Percentiles rank a stretch among this genome's conserved stretches.
Evolutionary conservation across 225 moss, liverwort and hornwort species (phyloP).

Genomic region (Takakia lepidozioides): DNA sequence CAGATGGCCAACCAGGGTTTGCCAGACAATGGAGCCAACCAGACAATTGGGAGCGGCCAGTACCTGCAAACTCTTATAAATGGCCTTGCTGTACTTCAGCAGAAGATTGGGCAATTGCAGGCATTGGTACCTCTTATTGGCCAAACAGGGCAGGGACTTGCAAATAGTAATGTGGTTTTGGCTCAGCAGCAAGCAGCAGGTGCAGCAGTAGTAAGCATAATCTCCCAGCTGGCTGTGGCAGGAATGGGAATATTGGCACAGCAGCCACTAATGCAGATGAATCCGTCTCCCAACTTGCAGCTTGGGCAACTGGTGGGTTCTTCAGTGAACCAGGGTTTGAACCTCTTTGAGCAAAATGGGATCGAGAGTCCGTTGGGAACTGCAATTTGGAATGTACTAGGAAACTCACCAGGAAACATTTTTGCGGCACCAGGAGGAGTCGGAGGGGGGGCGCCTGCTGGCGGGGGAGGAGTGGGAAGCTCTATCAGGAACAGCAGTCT

Average conservation of each 20-base stretch:
- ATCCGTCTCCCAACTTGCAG: slow-evolving; percentile 22
- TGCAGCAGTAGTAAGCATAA: slow-evolving; percentile 48
- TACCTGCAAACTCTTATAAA: slow-evolving; percentile 51
- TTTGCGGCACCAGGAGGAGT: slow-evolving; percentile 23
- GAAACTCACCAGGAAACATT: too few relatives aligned
- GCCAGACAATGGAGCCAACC: slow-evolving; percentile 16
- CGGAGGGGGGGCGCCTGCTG: slow-evolving; percentile 9
- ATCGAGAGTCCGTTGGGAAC: slow-evolving; percentile 9
- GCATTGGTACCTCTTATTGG: slow-evolving; percentile 65
- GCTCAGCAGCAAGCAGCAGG: slow-evolving; percentile 74
- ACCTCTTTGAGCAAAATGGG: slow-evolving; percentile 31
- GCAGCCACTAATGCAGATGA: too few relatives aligned
- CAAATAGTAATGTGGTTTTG: slow-evolving; percentile 22
- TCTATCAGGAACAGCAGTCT: slow-evolving; percentile 6
- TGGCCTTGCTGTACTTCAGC: slow-evolving; percentile 59
- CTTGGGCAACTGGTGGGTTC: slow-evolving; percentile 52
- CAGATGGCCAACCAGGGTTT: slow-evolving; percentile 19
- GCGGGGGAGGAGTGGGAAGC: slow-evolving; percentile 6
- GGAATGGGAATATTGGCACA: slow-evolving; percentile 46
- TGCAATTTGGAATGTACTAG: slow-evolving; percentile 12
- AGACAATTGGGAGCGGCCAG: slow-evolving; percentile 40
- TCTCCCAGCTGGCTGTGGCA: slow-evolving; percentile 67
- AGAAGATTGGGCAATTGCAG: slow-evolving; percentile 72
- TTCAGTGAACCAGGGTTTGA: slow-evolving; percentile 25
- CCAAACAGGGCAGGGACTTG: slow-evolving; percentile 36